Percentiles rank a stretch among this genome's conserved stretches.
Evolutionary conservation across 352 stramenopile species (phyloP).

Genomic region (Aphanomyces astaci): DNA sequence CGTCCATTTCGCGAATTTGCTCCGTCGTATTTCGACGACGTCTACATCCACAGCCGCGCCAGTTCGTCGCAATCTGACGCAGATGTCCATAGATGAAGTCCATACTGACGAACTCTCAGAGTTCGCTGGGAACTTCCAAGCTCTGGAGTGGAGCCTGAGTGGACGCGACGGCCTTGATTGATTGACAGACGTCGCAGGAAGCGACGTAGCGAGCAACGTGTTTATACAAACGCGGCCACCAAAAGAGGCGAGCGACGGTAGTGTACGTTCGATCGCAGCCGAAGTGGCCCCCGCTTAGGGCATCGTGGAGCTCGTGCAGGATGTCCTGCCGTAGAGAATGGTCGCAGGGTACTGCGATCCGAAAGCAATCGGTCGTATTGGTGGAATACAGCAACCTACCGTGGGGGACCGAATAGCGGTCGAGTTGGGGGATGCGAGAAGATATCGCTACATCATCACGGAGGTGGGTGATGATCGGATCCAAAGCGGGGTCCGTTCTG

Average conservation of each 20-base stretch:
- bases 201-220: neutral
- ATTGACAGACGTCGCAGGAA: conserved; percentile 2
- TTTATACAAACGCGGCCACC: conserved; percentile 31
- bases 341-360: neutral
- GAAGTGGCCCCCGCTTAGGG: conserved; percentile 22
- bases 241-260: conserved; percentile 23
- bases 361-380: neutral
- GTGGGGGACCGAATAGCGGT: no score
- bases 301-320: conserved; percentile 21
- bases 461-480: no score
- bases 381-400: no score
- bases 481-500: no score
- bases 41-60: conserved; percentile 28
- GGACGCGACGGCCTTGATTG: neutral
- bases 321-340: neutral
- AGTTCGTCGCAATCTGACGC: conserved; percentile 13
- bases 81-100: conserved; percentile 26
- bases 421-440: no score
- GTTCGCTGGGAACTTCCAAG: conserved; percentile 17
- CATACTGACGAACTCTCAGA: conserved; percentile 24
- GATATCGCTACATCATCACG: no score
- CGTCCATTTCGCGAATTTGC: conserved; percentile 21
- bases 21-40: conserved; percentile 30
- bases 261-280: conserved; percentile 29
- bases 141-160: conserved; percentile 16